Base-by-base conservation (phyloP, 108 stramenopile genomes). In the Parmales sp. region DNA sequence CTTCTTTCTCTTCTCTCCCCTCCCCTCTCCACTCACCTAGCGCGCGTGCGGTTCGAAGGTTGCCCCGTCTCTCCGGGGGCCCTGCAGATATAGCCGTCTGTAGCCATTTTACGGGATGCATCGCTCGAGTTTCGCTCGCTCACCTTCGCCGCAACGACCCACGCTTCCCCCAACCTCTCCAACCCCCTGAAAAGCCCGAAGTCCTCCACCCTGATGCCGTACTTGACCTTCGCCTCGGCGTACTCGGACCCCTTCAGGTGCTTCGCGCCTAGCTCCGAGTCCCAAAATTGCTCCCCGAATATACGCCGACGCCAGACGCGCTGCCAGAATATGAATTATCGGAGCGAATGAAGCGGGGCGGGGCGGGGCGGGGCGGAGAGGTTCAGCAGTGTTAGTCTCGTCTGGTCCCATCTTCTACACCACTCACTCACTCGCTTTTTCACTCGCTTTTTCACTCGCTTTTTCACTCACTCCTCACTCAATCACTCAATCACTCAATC, bases 221-320 rank as follows among this genome's bases (percentile, higher is more conserved):
- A 60, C 54, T 60, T 60, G 4, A 11, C 18, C 54, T 34, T 23
- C 3, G 54, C 54, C 5, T 60, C 54, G 7, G 29, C 54, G 28
- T 60, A 60, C 54, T 28, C 54, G 1, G 13, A 13, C 25, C 31
- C 31, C 54, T 34, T 60, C 28, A 13, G 11, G 28, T 60, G 54
- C 4, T 28, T 16, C 31, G 29, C 54, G 31, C 13, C 13, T 7
- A 60, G 31, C 54, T 34, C 36, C 31, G 29, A 28, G 3, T 5
- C 7, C 54, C 54, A 60, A 34, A 60, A 60, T 28, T 34, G 54
- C 54, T 60, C 54, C 54, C 54, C 54, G 31, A 60, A 60, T 34
- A 60, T 60, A 28, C 36, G 29, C 54, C 54, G 29, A 9, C 54
- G 3, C 54, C 54, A 60, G 31, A 60, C 36, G 13, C 36, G 29